Percentiles rank a stretch among this genome's conserved stretches.
Conservation (phyloP, 306 rosid genomes). For the Calophaca sinica region DNA sequence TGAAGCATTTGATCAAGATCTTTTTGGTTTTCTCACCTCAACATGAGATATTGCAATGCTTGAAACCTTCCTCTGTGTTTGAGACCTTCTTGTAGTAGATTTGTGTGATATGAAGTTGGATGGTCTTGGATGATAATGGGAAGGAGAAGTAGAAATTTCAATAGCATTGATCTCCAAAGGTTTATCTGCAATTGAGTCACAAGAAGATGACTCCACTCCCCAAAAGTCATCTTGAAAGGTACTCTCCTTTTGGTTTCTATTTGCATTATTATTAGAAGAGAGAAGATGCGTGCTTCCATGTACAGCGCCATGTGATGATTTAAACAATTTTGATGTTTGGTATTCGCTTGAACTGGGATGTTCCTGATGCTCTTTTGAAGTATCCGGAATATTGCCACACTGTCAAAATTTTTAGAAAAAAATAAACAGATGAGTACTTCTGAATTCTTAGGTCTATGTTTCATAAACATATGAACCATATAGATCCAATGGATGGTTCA, state of each 20-base stretch:
- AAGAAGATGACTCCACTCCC: conserved; percentile 41
- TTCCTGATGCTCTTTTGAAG: conserved; percentile 6
- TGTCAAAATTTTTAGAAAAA: conserved; percentile 40
- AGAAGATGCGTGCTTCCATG: not conserved
- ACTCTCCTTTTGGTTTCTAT: not conserved
- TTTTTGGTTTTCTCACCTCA: conserved; percentile 57
- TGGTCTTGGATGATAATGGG: conserved; percentile 35
- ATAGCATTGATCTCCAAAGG: not conserved
- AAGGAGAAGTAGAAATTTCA: conserved; percentile 28
- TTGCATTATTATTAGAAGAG: conserved; percentile 24
- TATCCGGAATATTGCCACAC: conserved; percentile 21
- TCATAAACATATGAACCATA: too few relatives aligned
- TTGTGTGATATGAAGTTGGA: conserved; percentile 15
- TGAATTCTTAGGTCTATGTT: not conserved
- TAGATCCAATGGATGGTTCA: not conserved
- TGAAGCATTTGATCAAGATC: conserved; percentile 30
- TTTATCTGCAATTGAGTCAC: conserved; percentile 35
- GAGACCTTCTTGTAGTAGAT: conserved; percentile 46
- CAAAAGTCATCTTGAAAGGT: not conserved
- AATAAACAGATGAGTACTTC: conserved; percentile 2
- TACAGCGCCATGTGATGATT: conserved; percentile 14
- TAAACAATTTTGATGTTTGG: conserved; percentile 14
- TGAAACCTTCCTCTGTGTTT: conserved; percentile 33
- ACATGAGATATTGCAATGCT: conserved; percentile 11
- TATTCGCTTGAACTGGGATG: conserved; percentile 26